These are phyloP conservation scores for Allomyces javanicus DNA, from an alignment of 192 early-diverging fungal genomes.

Conservation along the genomic window DNA sequence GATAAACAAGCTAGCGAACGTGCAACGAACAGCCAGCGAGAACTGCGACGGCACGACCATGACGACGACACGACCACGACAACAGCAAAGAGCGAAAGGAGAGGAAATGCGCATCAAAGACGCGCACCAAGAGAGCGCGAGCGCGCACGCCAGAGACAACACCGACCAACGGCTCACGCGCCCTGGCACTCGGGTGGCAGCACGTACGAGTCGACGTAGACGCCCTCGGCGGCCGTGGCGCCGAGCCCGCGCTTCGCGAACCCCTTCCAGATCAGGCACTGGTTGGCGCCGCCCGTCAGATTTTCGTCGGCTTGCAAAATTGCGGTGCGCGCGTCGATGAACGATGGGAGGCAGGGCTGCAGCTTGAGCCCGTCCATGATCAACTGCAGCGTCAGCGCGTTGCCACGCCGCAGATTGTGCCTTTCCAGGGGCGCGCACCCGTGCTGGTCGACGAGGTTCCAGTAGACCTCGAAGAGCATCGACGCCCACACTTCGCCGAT, in stretches of 20 bases:
- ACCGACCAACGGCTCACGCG: too few species aligned
- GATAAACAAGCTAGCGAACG: too few species aligned
- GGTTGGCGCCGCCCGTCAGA: slow-evolving; percentile 16
- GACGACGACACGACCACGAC: too few species aligned
- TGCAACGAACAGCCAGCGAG: too few species aligned
- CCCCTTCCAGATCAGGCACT: slow-evolving; percentile 20
- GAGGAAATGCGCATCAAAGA: too few species aligned
- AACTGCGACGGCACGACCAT: too few species aligned
- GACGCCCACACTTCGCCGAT: background rate
- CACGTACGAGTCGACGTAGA: too few species aligned
- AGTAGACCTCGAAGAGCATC: slow-evolving; percentile 16
- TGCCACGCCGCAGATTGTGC: slow-evolving; percentile 12
- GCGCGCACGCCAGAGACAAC: too few species aligned
- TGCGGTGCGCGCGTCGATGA: slow-evolving; percentile 29
- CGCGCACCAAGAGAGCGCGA: too few species aligned
- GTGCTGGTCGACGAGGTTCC: slow-evolving; percentile 31
- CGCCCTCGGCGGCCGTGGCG: slow-evolving; percentile 1
- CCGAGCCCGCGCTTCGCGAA: slow-evolving; percentile 10
- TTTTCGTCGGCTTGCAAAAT: slow-evolving; percentile 24
- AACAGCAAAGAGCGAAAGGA: too few species aligned
- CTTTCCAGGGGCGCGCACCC: slow-evolving; percentile 13
- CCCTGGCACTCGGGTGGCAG: too few species aligned
- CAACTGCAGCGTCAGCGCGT: slow-evolving; percentile 22
- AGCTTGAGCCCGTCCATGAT: slow-evolving; percentile 32
- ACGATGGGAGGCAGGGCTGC: slow-evolving; percentile 28